A percentile compares a stretch with the other conserved stretches of the same genome.
Conservation (phyloP, 805 yeast genomes). For the Barnettozyma botsteinii region DNA sequence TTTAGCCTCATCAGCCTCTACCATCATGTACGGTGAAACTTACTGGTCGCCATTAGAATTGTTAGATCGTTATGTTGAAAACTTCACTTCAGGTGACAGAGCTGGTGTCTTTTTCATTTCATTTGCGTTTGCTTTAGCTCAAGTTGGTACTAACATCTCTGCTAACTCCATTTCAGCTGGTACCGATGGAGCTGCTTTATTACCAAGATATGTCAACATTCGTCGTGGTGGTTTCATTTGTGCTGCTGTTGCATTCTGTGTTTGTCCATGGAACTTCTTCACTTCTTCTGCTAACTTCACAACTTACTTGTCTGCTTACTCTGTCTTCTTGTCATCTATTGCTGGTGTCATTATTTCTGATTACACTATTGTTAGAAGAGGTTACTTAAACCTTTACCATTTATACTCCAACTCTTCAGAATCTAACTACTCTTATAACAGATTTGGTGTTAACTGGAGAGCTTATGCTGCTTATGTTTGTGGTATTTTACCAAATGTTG, state of each 20-base stretch:
- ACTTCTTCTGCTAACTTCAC: constrained; percentile 68
- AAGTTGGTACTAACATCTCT: constrained; percentile 71
- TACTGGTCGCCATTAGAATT: constrained; percentile 79
- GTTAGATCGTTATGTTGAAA: constrained; percentile 54
- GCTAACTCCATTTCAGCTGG: constrained; percentile 70
- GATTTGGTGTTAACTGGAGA: constrained; percentile 73
- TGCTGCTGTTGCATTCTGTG: constrained; percentile 61
- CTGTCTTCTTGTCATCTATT: constrained; percentile 77
- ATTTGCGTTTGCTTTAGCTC: constrained; percentile 66
- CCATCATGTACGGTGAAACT: constrained; percentile 57
- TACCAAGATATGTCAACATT: constrained; percentile 62
- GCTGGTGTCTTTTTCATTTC: constrained; percentile 78
- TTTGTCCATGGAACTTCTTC: constrained; percentile 81
- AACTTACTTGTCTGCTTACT: constrained; percentile 72
- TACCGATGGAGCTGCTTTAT: constrained; percentile 62
- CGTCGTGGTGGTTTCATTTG: constrained; percentile 79
- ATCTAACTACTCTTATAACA: constrained; percentile 53
- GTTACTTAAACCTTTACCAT: constrained; percentile 57
- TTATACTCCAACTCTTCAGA: constrained; percentile 44
- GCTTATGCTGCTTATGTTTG: constrained; percentile 74
- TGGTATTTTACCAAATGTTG: constrained; percentile 79
- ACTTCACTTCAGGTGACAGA: constrained; percentile 51
- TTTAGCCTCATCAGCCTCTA: constrained; percentile 74
- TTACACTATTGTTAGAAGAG: constrained; percentile 69
- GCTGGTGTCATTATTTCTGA: constrained; percentile 73